Evolutionary conservation across 2,329 filamentous ascomycete species (phyloP), one percentile per base, ranked within the genome.

Genomic region (Grosmannia serpens): DNA sequence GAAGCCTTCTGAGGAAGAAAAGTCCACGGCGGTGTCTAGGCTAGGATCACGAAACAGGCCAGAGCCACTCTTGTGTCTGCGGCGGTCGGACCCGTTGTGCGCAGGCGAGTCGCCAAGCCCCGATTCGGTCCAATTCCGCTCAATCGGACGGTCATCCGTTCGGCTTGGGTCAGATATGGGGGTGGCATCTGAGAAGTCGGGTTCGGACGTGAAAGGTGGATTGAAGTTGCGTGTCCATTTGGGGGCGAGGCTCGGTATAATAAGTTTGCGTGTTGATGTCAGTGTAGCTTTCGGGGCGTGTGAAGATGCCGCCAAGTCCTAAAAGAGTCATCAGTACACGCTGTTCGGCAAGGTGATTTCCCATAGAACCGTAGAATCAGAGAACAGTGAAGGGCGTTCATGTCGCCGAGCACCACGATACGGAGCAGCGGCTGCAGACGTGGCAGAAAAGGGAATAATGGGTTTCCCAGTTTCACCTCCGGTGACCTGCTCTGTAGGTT

Each of bases 1-100:
- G 70, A 76, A 82, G 54, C 75, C 79, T 49, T 80, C 74, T 56
- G 77, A 70, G 29, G 76, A 80, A 26, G 74, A 73, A 59, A 87
- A 81, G 66, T 88, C 84, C 55, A 88, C 71, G 33, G 73, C 70
- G 24, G 72, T 66, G 46, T 71, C 68, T 64, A 72, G 70, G 44
- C 68, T 71, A n/a, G 77, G 77, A 62, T 81, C 77, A 47, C 63
- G 62, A 38, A 83, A 70, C 7, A 81, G 64, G 64, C 70, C 68
- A 61, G 70, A 65, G 29, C 66, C 66, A 54, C 60, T 62, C 33
- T 57, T 47, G 56, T 55, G 15, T 7, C 51, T 55, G 8, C 52
- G 58, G 29, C 10, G 26, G 13, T 38, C 35, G 6, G 50, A 26
- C 11, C 22, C 38, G 27, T 15, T 17, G 29, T 52, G 55, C 11